phyloP scores from a whole-genome alignment of 2,329 filamentous ascomycete species.

The Alternaria infectoria region DNA sequence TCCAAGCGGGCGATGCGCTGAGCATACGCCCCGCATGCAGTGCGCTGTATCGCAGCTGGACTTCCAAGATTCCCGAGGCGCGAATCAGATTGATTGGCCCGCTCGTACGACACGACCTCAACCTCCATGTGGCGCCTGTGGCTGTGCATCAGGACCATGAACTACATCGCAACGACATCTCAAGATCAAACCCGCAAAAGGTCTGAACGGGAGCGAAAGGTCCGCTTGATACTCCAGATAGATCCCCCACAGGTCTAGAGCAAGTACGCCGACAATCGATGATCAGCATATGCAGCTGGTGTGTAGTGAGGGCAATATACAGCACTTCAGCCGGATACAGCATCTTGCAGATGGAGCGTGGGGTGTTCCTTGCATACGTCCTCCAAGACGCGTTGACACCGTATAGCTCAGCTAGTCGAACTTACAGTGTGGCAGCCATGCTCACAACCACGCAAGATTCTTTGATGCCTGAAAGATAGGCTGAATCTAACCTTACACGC shows the following conservation, averaged over 20 bases:
- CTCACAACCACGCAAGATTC: not conserved
- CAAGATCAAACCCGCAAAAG: not conserved
- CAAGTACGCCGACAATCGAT: not conserved
- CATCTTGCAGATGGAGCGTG: not conserved
- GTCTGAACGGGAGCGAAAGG: not conserved
- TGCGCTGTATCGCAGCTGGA: not conserved
- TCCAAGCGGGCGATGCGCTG: not conserved
- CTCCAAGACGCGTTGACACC: not conserved
- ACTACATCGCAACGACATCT: not conserved
- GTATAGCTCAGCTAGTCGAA: not conserved
- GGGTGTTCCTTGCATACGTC: not conserved
- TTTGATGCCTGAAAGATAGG: conserved; percentile 6
- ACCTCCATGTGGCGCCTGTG: not conserved
- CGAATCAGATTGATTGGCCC: not conserved
- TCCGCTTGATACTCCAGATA: not conserved
- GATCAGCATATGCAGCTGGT: not conserved
- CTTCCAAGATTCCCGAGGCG: not conserved
- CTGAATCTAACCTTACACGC: not conserved
- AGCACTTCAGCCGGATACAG: not conserved
- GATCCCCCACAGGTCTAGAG: not conserved
- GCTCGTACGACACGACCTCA: not conserved
- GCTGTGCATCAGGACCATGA: not conserved
- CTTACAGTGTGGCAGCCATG: conserved; percentile 5
- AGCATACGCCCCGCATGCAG: not conserved
- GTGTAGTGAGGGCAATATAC: not conserved